Percentiles rank a stretch among this genome's conserved stretches.
Conservation (phyloP, 306 rosid species). For the Begonia masoniana region DNA sequence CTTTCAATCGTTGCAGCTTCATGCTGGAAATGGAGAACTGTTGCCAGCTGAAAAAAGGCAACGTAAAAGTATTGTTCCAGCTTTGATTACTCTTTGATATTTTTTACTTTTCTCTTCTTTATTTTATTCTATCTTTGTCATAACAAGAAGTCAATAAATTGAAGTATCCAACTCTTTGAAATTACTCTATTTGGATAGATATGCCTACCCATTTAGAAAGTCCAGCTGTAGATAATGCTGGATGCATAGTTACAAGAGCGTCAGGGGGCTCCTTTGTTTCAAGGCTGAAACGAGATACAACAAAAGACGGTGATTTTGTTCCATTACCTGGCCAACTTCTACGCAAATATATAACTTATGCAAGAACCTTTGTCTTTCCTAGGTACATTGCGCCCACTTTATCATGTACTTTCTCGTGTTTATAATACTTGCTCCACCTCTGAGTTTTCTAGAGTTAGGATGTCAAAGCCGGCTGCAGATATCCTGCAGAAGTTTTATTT, state of each 20-base stretch:
- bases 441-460: slow-evolving; percentile 29
- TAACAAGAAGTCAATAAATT: not conserved
- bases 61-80: slow-evolving; percentile 34
- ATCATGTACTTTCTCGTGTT: not conserved
- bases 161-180: not conserved
- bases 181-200: slow-evolving; percentile 20
- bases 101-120: not conserved
- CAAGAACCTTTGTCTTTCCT: slow-evolving; percentile 68
- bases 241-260: slow-evolving; percentile 25
- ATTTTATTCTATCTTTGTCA: slow-evolving; percentile 4
- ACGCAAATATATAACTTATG: slow-evolving; percentile 86
- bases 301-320: slow-evolving; percentile 52
- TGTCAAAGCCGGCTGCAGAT: slow-evolving; percentile 80
- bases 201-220: slow-evolving; percentile 29
- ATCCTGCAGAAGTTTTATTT: slow-evolving; percentile 83
- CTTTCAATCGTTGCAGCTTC: slow-evolving; percentile 54
- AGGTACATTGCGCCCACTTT: slow-evolving; percentile 35
- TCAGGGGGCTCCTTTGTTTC: slow-evolving; percentile 54
- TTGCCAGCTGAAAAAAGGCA: slow-evolving; percentile 46
- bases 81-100: not conserved
- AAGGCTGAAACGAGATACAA: slow-evolving; percentile 57
- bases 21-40: slow-evolving; percentile 46
- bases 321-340: slow-evolving; percentile 86
- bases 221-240: slow-evolving; percentile 32
- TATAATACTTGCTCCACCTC: not conserved